Percentiles rank a stretch among this genome's conserved stretches.
These are phyloP conservation scores for Sporobolomyces pararoseus DNA, from an alignment of 768 basidiomycete species.

Conservation along the genomic window DNA sequence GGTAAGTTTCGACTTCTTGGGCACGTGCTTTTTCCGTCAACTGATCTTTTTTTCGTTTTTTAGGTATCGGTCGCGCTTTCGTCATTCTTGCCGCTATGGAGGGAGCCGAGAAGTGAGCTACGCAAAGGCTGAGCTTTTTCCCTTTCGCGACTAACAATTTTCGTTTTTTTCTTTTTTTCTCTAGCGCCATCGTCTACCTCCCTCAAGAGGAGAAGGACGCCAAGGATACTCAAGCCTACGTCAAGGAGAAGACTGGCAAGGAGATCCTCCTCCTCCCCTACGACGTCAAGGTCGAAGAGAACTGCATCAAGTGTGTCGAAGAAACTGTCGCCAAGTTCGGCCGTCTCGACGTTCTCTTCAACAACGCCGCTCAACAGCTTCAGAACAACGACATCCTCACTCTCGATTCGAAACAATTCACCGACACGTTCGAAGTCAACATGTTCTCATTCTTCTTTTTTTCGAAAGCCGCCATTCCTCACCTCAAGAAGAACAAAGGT, in stretches of 20 bases:
- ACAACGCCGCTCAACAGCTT: constrained; percentile 38
- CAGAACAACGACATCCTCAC: constrained; percentile 43
- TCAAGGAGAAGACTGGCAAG: constrained; percentile 52
- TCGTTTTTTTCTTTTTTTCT: not conserved
- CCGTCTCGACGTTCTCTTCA: constrained; percentile 50
- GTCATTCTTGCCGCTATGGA: constrained; percentile 54
- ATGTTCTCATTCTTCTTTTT: constrained; percentile 41
- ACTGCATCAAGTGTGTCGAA: constrained; percentile 45
- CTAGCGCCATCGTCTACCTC: constrained; percentile 48
- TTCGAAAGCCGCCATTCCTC: constrained; percentile 53
- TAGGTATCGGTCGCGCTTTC: constrained; percentile 54
- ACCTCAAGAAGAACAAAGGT: constrained; percentile 50
- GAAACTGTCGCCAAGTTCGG: constrained; percentile 48
- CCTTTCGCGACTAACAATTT: not conserved
- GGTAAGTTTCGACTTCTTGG: constrained; percentile 1
- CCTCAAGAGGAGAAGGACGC: constrained; percentile 53
- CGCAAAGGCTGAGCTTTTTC: not conserved
- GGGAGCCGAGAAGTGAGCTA: constrained; percentile 48
- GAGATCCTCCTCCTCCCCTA: constrained; percentile 51
- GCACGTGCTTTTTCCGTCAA: no score
- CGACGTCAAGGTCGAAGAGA: constrained; percentile 52
- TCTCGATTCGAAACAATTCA: constrained; percentile 43
- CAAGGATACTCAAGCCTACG: constrained; percentile 49
- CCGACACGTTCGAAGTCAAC: constrained; percentile 35
- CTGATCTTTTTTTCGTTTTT: not conserved